These are phyloP conservation scores for Claviceps sp. DNA, from an alignment of 2,329 filamentous ascomycete species.

Conservation along the genomic window DNA sequence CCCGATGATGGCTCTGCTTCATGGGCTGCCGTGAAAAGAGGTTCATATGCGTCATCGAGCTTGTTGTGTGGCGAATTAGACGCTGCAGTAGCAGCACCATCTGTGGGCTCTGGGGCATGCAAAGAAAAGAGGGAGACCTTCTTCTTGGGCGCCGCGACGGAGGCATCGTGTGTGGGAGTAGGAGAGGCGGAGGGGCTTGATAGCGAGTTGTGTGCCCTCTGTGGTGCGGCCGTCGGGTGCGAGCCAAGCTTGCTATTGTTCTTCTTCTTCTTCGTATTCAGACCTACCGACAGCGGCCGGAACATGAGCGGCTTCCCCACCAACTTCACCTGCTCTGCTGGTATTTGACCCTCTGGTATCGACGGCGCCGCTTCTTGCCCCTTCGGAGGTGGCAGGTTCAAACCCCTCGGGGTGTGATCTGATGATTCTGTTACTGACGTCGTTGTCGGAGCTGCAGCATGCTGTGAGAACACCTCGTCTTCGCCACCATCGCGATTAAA, in stretches of 20 bases:
- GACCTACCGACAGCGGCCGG: constrained; percentile 71
- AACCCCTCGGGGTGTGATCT: constrained; percentile 8
- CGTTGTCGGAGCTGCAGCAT: constrained; percentile 5
- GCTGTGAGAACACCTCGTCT: constrained; percentile 5
- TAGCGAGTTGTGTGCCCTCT: constrained; percentile 7
- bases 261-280: constrained; percentile 56
- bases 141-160: constrained; percentile 29
- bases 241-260: constrained; percentile 10
- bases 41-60: constrained; percentile 29
- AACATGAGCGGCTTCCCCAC: constrained; percentile 78
- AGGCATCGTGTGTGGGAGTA: constrained; percentile 2
- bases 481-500: constrained; percentile 49
- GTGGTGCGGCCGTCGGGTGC: constrained; percentile 2
- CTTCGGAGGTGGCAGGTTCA: constrained; percentile 28
- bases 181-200: neutral
- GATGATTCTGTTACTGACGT: neutral
- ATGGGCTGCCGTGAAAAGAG: constrained; percentile 31
- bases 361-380: constrained; percentile 29
- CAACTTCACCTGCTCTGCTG: constrained; percentile 51
- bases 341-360: constrained; percentile 42
- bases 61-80: constrained; percentile 11
- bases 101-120: constrained; percentile 25
- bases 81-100: constrained; percentile 10
- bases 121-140: constrained; percentile 60
- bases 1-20: neutral